Evolutionary conservation across 2,329 filamentous ascomycete species (phyloP), one percentile per base, ranked within the genome.

Genomic region (Aspergillus chevalieri): DNA sequence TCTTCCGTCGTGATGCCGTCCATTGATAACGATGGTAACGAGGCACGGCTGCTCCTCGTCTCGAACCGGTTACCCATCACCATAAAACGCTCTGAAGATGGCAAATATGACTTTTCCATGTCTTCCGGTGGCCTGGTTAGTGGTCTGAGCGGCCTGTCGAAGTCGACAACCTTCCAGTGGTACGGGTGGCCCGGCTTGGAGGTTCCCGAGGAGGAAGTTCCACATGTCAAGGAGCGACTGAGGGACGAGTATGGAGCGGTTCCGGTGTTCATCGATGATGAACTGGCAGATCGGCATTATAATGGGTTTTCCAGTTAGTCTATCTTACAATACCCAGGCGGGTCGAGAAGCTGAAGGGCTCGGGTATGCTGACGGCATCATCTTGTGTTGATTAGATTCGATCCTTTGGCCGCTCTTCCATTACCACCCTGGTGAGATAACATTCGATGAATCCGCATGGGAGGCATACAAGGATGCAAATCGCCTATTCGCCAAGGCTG

Each of bases 341-440:
- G 33, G 21, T 12, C 36, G 43, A 43, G 41, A 41, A 44, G 41
- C 43, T 17, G 38, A 22, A 45, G 14, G 2, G 2, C n/a, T n/a
- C 12, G 15, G 10, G 12, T 39, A 46, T 57, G 26, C 57, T 60
- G 49, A 63, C 49, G 15, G 22, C 9, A 6, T 8, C 17, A n/a
- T 26, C 6, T 24, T 7, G 42, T 24, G 6, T 52, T 24, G 22
- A 12, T 36, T 54, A 92, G 89, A 98, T 72, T 94, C 89, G 6
- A 97, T 97, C 68, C 84, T 98, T 52, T 98, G 93, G 93, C 93
- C 93, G 2, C 83, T 98, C 36, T 95, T 98, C 77, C 93, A 97
- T 75, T 97, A 97, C 74, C 93, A 98, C 71, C 92, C 93, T 46
- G 92, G 92, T 66, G 92, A 97, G 77, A 96, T 97, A 62, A 95